Base-by-base conservation (phyloP, 1,284 basidiomycete genomes). In the Tremellales sp. region DNA sequence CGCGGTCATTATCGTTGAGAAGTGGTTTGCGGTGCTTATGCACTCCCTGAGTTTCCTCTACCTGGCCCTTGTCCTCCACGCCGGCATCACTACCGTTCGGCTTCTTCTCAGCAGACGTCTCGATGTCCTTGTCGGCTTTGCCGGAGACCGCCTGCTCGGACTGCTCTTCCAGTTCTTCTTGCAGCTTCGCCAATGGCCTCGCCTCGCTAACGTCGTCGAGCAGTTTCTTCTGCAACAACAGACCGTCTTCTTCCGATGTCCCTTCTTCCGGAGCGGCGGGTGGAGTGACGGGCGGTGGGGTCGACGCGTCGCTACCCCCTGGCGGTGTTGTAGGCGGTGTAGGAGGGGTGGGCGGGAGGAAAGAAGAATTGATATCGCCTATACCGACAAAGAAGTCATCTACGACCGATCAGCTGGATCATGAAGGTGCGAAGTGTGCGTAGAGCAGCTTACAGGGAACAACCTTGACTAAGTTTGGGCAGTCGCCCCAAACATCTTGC, bases 331-430 rank as follows among this genome's bases (percentile, higher is more conserved):
- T 33, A 12, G 31, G 48, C 12, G 37, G 46, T 41, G 0, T 52
- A 46, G 43, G 62, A 49, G 23, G 54, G 41, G 6, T 59, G 11
- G 56, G 61, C 0, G 68, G 68, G 5, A 97, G 78, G 71, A 96
- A 94, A 0, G 88, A 81, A 3, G 89, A 89, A 70, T 98, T 98
- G 72, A 98, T 97, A 73, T 98, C 94, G 43, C 94, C 94, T 58
- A 96, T 97, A n/a, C 94, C 93, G 51, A 97, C 81, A 67, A 97
- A 98, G 75, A 98, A 98, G 65, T 97, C 92, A 67, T 92, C 90
- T 94, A n/a, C n/a, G 63, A 0, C 22, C 19, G 7, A 19, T 12
- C 17, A 35, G 12, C 19, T 26, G 6, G 22, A 4, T 36, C 26
- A 49, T 57, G 25, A 17, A 21, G 45, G 11, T 29, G 25, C 19